These are phyloP conservation scores for Rossbeevera mucosa DNA, from an alignment of 768 basidiomycete species.

Conservation along the genomic window DNA sequence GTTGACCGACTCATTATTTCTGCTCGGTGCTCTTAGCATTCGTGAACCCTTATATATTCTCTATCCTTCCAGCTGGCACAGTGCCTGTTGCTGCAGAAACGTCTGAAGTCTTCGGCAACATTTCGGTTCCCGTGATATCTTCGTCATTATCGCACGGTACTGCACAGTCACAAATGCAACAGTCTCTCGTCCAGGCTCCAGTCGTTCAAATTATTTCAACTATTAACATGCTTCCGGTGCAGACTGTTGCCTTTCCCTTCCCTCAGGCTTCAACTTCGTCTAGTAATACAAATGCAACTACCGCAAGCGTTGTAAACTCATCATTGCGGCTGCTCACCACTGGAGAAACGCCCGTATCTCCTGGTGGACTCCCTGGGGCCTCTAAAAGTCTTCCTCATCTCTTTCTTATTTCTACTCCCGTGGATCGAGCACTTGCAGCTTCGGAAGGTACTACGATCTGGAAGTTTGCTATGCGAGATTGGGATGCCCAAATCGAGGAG, in stretches of 20 bases:
- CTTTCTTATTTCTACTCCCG: slow-evolving; percentile 68
- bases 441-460: slow-evolving; percentile 77
- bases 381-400: slow-evolving; percentile 35
- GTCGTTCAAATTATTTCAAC: slow-evolving; percentile 71
- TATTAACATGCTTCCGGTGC: slow-evolving; percentile 54
- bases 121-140: slow-evolving; percentile 5
- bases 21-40: slow-evolving; percentile 48
- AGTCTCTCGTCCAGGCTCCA: slow-evolving; percentile 48
- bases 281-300: not conserved
- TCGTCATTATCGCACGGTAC: slow-evolving; percentile 17
- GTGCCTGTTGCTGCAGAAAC: slow-evolving; percentile 35
- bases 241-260: slow-evolving; percentile 66
- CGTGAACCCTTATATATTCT: slow-evolving; percentile 73
- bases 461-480: slow-evolving; percentile 65
- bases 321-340: slow-evolving; percentile 54
- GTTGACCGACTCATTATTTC: slow-evolving; percentile 61
- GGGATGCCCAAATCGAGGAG: slow-evolving; percentile 83
- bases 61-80: slow-evolving; percentile 66
- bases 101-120: slow-evolving; percentile 16
- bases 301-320: slow-evolving; percentile 31
- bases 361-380: slow-evolving; percentile 30
- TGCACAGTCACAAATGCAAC: slow-evolving; percentile 21
- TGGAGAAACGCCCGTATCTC: slow-evolving; percentile 40
- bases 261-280: slow-evolving; percentile 27
- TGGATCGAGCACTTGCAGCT: slow-evolving; percentile 59